Evolutionary conservation across 1,139 yeast genomes (phyloP).

Genomic region (Debaryomycetaceae sp.): DNA sequence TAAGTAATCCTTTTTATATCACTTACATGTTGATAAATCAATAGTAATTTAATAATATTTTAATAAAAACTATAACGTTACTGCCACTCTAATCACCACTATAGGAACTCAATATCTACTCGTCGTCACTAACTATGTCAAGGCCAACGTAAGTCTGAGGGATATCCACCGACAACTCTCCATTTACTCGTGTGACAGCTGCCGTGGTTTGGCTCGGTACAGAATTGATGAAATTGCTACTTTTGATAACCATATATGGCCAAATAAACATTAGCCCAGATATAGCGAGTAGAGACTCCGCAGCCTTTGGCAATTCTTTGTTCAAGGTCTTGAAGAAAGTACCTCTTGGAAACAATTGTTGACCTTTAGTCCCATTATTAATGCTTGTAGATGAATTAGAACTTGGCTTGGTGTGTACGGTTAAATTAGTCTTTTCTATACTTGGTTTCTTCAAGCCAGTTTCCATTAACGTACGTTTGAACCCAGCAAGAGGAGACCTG

Average conservation of each 20-base stretch:
- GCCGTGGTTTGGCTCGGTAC: slow-evolving; percentile 14
- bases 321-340: slow-evolving; percentile 7
- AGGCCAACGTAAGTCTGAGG: slow-evolving; percentile 17
- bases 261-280: slow-evolving; percentile 12
- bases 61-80: too few relatives aligned
- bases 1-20: too few relatives aligned
- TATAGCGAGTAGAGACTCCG: slow-evolving; percentile 12
- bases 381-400: slow-evolving; percentile 7
- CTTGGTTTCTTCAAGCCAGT: slow-evolving; percentile 8
- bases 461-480: slow-evolving; percentile 6
- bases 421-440: slow-evolving; percentile 1
- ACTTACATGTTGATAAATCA: too few relatives aligned
- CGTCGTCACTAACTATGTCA: slow-evolving; percentile 14
- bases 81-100: too few relatives aligned
- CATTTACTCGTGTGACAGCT: slow-evolving; percentile 12
- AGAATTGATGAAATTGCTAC: slow-evolving; percentile 10
- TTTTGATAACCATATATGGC: slow-evolving; percentile 13
- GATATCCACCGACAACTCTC: slow-evolving; percentile 13
- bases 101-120: too few relatives aligned
- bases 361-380: slow-evolving; percentile 9
- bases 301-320: slow-evolving; percentile 13
- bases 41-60: too few relatives aligned
- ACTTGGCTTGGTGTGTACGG: slow-evolving; percentile 4
- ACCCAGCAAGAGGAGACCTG: neutral
- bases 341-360: slow-evolving; percentile 10